phyloP scores from a whole-genome alignment of 352 stramenopile genomes.

The Globisporangium polare region DNA sequence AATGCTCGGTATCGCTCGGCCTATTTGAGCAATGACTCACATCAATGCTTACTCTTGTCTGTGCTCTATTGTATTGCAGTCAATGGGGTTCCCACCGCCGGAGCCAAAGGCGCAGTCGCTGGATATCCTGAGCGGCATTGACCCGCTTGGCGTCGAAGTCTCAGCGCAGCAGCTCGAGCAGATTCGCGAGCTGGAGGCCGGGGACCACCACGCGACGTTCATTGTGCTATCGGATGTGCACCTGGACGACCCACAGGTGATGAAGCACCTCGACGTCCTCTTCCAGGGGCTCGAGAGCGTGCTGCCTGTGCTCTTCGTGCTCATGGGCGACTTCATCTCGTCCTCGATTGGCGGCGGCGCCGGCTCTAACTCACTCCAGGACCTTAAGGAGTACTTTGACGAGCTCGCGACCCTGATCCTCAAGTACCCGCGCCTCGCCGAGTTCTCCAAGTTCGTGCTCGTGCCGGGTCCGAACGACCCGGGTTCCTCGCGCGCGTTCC shows the following conservation, averaged over 20 bases:
- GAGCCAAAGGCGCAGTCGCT: slow-evolving; percentile 82
- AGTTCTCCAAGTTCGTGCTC: slow-evolving; percentile 88
- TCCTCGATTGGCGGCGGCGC: slow-evolving; percentile 66
- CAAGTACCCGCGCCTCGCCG: slow-evolving; percentile 76
- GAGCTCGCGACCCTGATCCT: slow-evolving; percentile 90
- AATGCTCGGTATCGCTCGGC: background rate
- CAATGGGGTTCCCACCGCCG: slow-evolving; percentile 88
- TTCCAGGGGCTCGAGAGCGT: slow-evolving; percentile 86
- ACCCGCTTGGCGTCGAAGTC: slow-evolving; percentile 82
- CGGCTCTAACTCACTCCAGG: slow-evolving; percentile 62
- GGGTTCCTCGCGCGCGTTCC: slow-evolving; percentile 74
- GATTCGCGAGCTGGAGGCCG: slow-evolving; percentile 74
- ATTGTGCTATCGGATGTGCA: slow-evolving; percentile 93
- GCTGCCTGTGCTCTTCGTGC: slow-evolving; percentile 82
- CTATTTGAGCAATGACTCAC: background rate
- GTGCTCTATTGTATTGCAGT: slow-evolving; percentile 24
- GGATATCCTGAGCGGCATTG: slow-evolving; percentile 63
- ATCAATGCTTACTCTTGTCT: background rate
- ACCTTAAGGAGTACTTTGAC: slow-evolving; percentile 86
- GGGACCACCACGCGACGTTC: slow-evolving; percentile 87
- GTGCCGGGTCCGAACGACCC: slow-evolving; percentile 92
- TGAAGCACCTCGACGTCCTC: slow-evolving; percentile 87
- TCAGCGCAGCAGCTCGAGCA: slow-evolving; percentile 75
- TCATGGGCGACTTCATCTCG: slow-evolving; percentile 94
- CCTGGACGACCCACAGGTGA: slow-evolving; percentile 89